Evolutionary conservation across 257 asterid species (phyloP).

Genomic region (Nicotiana noctiflora): DNA sequence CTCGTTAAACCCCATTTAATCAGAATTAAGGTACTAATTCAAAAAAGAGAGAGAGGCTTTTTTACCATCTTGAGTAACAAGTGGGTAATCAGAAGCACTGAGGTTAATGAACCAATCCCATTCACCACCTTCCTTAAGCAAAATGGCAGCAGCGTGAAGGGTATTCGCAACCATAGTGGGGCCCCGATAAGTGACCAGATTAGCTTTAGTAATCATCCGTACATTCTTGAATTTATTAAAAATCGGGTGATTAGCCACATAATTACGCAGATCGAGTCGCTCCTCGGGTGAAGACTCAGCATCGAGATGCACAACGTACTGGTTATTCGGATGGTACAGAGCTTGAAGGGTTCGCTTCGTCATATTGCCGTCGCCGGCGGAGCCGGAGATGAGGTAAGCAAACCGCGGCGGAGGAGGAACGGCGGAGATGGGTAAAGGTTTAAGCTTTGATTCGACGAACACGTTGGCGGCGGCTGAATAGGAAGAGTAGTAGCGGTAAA

Average conservation of each 20-base stretch:
- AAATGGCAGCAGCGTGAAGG: slow-evolving; percentile 86
- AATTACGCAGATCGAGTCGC: slow-evolving; percentile 64
- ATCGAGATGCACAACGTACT: slow-evolving; percentile 86
- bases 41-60: neutral
- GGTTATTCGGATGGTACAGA: slow-evolving; percentile 73
- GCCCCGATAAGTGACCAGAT: slow-evolving; percentile 88
- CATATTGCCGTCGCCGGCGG: slow-evolving; percentile 82
- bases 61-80: slow-evolving; percentile 89
- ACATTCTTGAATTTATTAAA: slow-evolving; percentile 57
- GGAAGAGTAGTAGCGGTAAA: slow-evolving; percentile 53
- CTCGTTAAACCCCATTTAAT: neutral
- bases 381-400: slow-evolving; percentile 82
- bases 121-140: slow-evolving; percentile 77
- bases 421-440: slow-evolving; percentile 43
- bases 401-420: slow-evolving; percentile 67
- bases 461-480: slow-evolving; percentile 39
- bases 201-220: slow-evolving; percentile 82
- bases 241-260: slow-evolving; percentile 28
- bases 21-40: neutral
- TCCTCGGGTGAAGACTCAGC: slow-evolving; percentile 76
- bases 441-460: slow-evolving; percentile 73
- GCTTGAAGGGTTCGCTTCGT: slow-evolving; percentile 68
- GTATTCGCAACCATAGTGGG: slow-evolving; percentile 98
- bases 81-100: slow-evolving; percentile 91
- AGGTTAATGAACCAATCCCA: slow-evolving; percentile 98